Evolutionary conservation across 2,329 filamentous ascomycete genomes (phyloP).

Genomic region (Paramyrothecium sp.): DNA sequence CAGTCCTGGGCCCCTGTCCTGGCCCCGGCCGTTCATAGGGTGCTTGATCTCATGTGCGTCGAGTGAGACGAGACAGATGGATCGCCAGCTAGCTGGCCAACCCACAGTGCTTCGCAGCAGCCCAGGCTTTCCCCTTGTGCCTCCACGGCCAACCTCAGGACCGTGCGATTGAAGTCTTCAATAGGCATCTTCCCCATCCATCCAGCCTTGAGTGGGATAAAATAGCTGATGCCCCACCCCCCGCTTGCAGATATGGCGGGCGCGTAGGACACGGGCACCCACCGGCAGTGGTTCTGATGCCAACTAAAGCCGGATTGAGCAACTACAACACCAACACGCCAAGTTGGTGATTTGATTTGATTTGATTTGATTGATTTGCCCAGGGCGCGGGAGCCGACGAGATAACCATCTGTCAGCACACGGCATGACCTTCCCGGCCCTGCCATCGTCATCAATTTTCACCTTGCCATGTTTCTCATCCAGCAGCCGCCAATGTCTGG

Average conservation of each 20-base stretch:
- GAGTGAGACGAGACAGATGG: not conserved
- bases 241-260: slow-evolving; percentile 19
- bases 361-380: too few relatives aligned
- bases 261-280: not conserved
- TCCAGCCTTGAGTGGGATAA: not conserved
- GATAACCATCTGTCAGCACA: too few relatives aligned
- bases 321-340: too few relatives aligned
- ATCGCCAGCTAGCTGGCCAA: not conserved
- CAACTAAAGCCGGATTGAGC: not conserved
- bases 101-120: slow-evolving; percentile 8
- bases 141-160: not conserved
- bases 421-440: too few relatives aligned
- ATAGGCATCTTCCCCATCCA: not conserved
- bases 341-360: too few relatives aligned
- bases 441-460: too few relatives aligned
- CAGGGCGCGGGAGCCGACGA: too few relatives aligned
- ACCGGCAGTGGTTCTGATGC: not conserved
- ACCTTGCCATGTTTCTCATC: too few relatives aligned
- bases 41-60: not conserved
- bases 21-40: not conserved
- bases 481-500: not conserved
- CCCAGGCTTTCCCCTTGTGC: slow-evolving; percentile 2
- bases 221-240: slow-evolving; percentile 9
- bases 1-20: not conserved
- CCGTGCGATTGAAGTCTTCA: slow-evolving; percentile 8